Conservation (phyloP, 192 early-diverging fungal species). For the Haplosporangium gracile region DNA sequence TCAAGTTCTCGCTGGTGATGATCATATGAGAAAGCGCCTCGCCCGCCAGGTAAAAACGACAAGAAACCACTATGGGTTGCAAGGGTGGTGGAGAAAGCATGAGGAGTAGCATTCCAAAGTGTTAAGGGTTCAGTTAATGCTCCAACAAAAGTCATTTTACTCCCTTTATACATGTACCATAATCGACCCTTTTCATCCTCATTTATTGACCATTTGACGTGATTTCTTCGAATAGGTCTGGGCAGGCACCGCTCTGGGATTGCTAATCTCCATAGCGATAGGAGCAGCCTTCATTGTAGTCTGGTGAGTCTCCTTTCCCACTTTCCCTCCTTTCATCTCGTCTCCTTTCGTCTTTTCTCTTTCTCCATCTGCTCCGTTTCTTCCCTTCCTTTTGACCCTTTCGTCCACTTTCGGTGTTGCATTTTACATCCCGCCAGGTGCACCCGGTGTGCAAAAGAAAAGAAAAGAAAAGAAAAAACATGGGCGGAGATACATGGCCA, state of each 20-base stretch:
- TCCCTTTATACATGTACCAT: background rate
- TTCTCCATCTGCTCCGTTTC: background rate
- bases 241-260: slow-evolving; percentile 76
- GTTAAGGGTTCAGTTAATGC: background rate
- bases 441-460: background rate
- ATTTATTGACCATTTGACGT: no score
- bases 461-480: background rate
- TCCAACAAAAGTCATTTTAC: slow-evolving; percentile 51
- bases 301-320: slow-evolving; percentile 68
- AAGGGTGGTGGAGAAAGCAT: no score
- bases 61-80: no score
- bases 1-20: slow-evolving; percentile 37
- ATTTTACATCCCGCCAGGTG: background rate
- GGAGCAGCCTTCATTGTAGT: slow-evolving; percentile 84
- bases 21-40: slow-evolving; percentile 22
- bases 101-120: background rate
- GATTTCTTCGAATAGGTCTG: slow-evolving; percentile 69
- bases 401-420: background rate
- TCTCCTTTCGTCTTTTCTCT: no score
- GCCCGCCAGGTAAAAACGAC: slow-evolving; percentile 24
- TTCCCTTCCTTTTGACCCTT: background rate
- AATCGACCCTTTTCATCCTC: no score
- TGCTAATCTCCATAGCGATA: slow-evolving; percentile 75
- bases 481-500: slow-evolving; percentile 2
- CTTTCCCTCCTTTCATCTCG: no score